Evolutionary conservation across 305 asterid genomes (phyloP).

Genomic region (Fraxinus baroniana): DNA sequence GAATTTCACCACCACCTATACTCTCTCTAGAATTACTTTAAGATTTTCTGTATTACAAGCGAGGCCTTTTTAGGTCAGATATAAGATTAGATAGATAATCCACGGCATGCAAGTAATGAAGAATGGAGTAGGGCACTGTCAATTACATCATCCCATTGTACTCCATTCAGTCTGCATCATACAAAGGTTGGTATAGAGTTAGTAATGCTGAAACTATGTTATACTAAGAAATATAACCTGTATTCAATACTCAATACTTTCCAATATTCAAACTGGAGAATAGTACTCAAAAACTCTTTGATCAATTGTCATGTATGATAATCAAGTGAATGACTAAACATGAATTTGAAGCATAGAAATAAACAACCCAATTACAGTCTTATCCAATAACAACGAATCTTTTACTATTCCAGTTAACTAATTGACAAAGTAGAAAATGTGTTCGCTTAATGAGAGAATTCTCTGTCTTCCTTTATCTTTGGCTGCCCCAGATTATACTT

Average conservation of each 20-base stretch:
- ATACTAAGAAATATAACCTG: not conserved
- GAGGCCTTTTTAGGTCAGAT: not conserved
- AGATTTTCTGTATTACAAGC: not conserved
- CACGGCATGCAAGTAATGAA: no score
- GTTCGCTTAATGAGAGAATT: not conserved
- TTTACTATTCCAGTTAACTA: no score
- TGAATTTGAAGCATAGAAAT: not conserved
- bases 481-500: not conserved
- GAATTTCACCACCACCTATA: not conserved
- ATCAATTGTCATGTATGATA: not conserved
- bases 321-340: not conserved
- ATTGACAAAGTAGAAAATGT: not conserved
- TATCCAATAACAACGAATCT: not conserved
- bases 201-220: no score
- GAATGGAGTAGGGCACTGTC: no score
- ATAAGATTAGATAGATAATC: not conserved
- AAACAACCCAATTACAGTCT: not conserved
- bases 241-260: not conserved
- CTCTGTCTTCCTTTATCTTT: not conserved
- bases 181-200: no score
- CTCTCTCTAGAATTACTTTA: not conserved
- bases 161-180: no score
- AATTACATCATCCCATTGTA: no score
- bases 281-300: not conserved
- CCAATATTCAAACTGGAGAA: not conserved